Evolutionary conservation across 176 grass and related monocot species (phyloP), one percentile per base, ranked within the genome.

Genomic region (Paspalum vaginatum): DNA sequence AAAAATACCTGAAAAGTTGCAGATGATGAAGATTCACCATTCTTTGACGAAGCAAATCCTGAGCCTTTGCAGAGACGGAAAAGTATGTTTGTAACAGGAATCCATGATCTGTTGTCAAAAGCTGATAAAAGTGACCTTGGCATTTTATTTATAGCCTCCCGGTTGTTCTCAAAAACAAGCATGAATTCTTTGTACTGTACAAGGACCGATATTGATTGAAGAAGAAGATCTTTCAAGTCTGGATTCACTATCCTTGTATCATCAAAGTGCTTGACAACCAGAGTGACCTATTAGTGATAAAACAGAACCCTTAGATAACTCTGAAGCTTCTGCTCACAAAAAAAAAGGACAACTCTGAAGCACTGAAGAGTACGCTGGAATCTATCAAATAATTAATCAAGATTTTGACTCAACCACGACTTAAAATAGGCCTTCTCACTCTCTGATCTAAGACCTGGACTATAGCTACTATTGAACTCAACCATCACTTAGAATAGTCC

Each of bases 41-140:
- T 91, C 61, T 89, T 96, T 68, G 85, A 92, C 16, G 82, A 87
- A 83, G 87, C 85, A 85, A 96, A 96, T 75, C 93, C 90, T 71
- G 83, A 92, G 67, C 87, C 90, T 78, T 90, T 97, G 72, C 93
- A 97, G 32, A 97, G 80, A 17, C 83, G 88, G 61, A 85, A 89
- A 65, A 97, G 85, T 81, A 97, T 97, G 75, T 93, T 93, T 0
- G 90, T 88, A 75, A 91, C 93, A 48, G 93, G 90, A 63, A 97
- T 93, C 93, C 93, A 97, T 55, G 93, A 97, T 81, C 93, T 87
- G 61, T 93, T 97, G 78, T 97, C 88, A 82, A 97, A 97, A 65
- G 90, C 85, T 74, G 91, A 86, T 52, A 97, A 51, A 65, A 97
- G 80, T 67, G 90, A 89, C 22, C 85, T 85, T 40, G 93, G 90